A percentile compares a stretch with the other conserved stretches of the same genome.
Evolutionary conservation across 2,329 filamentous ascomycete genomes (phyloP).

Genomic region (Aspergillus alliaceus): DNA sequence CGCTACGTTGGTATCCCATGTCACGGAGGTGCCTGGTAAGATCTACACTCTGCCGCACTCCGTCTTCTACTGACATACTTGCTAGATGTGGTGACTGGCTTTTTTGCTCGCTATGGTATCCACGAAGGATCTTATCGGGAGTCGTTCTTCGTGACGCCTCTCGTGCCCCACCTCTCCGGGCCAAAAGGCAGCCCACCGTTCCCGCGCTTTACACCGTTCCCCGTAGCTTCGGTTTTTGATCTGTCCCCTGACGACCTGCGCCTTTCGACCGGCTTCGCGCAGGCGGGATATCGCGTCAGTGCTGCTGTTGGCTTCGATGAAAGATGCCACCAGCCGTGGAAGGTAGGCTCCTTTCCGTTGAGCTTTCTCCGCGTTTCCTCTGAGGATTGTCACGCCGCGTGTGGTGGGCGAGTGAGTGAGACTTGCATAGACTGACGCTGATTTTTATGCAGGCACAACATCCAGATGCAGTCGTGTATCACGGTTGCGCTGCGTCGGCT

Average conservation of each 20-base stretch:
- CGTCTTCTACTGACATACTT: not conserved
- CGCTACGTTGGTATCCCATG: not conserved
- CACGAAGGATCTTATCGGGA: not conserved
- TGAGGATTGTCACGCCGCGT: too few species aligned
- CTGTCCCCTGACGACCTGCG: not conserved
- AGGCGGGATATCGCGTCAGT: not conserved
- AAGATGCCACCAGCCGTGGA: not conserved
- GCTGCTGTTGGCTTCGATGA: conserved; percentile 2
- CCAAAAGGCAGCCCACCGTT: not conserved
- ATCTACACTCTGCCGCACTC: not conserved
- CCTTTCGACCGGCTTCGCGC: not conserved
- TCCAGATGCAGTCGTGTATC: not conserved
- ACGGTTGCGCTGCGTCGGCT: not conserved
- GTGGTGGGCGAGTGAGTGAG: too few species aligned
- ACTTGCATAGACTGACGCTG: not conserved
- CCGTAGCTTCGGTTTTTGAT: conserved; percentile 1
- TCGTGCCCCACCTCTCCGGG: not conserved
- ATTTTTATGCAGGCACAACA: not conserved
- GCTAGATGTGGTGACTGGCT: not conserved
- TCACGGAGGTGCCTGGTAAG: not conserved
- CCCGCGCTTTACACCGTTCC: not conserved
- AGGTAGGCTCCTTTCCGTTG: not conserved
- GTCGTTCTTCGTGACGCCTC: conserved; percentile 1
- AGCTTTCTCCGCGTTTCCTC: too few species aligned
- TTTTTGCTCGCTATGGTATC: not conserved